Conservation (phyloP, 495 filamentous ascomycete genomes). For the Apodospora peruviana region DNA sequence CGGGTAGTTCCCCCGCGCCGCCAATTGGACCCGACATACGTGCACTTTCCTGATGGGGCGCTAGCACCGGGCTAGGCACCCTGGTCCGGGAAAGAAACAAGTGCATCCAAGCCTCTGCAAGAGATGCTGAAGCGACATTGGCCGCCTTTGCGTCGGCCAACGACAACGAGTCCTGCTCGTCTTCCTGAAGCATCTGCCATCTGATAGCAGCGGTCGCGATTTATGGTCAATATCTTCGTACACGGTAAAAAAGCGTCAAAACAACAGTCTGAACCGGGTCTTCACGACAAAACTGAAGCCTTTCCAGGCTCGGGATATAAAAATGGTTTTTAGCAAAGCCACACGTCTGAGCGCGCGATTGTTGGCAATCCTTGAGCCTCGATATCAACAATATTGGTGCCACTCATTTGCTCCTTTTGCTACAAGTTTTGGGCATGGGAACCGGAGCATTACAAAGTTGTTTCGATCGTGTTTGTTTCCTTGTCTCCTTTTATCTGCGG, state of each 20-base stretch:
- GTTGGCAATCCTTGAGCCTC: background rate
- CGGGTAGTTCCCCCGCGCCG: too few relatives aligned
- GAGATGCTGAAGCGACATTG: conserved; percentile 7
- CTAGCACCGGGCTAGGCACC: background rate
- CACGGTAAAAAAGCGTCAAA: too few relatives aligned
- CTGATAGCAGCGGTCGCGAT: background rate
- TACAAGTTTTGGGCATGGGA: background rate
- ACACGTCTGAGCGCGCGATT: background rate
- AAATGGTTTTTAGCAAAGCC: too few relatives aligned
- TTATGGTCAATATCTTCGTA: too few relatives aligned
- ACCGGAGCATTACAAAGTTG: too few relatives aligned
- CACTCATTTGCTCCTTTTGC: background rate
- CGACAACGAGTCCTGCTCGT: background rate
- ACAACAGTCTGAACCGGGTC: too few relatives aligned
- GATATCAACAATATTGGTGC: background rate
- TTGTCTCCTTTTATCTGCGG: too few relatives aligned
- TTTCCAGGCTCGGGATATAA: too few relatives aligned
- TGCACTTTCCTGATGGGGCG: background rate
- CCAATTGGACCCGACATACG: background rate
- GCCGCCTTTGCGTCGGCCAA: background rate
- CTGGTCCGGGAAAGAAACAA: background rate
- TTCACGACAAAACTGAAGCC: too few relatives aligned
- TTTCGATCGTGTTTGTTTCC: too few relatives aligned
- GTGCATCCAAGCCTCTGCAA: background rate
- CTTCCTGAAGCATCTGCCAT: background rate